phyloP scores from a whole-genome alignment of 495 filamentous ascomycete genomes.

The Hyaloscypha hepaticicola region DNA sequence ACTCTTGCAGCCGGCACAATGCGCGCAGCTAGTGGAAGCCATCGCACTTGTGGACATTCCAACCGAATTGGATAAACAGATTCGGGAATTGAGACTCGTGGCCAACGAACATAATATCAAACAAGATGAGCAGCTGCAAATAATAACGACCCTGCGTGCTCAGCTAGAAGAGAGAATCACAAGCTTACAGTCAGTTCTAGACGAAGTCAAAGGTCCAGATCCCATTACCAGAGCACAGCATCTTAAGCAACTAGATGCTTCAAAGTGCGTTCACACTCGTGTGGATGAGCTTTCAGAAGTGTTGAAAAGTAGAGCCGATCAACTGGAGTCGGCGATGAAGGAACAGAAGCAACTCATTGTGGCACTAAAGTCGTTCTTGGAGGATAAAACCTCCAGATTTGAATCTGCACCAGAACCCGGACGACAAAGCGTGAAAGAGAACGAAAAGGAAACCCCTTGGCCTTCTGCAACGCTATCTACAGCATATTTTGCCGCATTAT shows the following conservation, averaged over 20 bases:
- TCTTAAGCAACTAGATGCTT: not conserved
- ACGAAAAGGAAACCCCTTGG: not conserved
- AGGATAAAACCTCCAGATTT: not conserved
- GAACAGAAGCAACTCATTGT: not conserved
- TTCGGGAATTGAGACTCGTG: not conserved
- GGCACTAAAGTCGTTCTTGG: not conserved
- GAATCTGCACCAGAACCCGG: not conserved
- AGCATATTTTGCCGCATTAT: not conserved
- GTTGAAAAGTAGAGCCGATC: not conserved
- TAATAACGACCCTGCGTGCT: not conserved
- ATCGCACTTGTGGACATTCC: slow-evolving; percentile 2
- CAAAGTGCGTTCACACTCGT: not conserved
- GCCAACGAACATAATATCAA: slow-evolving; percentile 1
- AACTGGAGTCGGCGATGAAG: not conserved
- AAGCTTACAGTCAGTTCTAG: not conserved
- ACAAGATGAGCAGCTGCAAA: slow-evolving; percentile 5
- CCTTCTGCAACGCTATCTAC: not conserved
- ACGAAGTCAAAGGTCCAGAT: not conserved
- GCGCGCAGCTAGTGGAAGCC: not conserved
- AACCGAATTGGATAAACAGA: slow-evolving; percentile 1
- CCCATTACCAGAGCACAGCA: not conserved
- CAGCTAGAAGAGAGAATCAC: not conserved
- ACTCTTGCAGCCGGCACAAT: not conserved
- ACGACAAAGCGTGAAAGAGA: not conserved
- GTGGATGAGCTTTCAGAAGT: not conserved